Percentiles rank a stretch among this genome's conserved stretches.
Evolutionary conservation across 176 grass and related monocot species (phyloP).

Genomic region (Raddia guianensis): DNA sequence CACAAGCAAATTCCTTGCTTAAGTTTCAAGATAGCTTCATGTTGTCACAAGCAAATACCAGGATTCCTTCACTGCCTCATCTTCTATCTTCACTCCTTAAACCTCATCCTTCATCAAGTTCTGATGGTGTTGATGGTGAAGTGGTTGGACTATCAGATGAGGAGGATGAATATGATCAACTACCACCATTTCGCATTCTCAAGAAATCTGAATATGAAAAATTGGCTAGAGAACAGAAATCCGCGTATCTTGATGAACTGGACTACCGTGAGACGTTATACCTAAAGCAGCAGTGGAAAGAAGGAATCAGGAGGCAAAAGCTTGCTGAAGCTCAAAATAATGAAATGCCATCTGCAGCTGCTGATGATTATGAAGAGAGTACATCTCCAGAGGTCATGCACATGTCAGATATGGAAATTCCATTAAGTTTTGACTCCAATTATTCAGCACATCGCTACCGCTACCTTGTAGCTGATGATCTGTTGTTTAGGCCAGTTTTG

Average conservation of each 20-base stretch:
- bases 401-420: slow-evolving; percentile 79
- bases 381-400: slow-evolving; percentile 62
- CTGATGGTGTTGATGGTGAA: slow-evolving; percentile 40
- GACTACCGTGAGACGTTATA: slow-evolving; percentile 93
- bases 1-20: slow-evolving; percentile 81
- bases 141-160: slow-evolving; percentile 60
- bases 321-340: slow-evolving; percentile 48
- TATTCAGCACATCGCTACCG: slow-evolving; percentile 70
- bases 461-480: slow-evolving; percentile 64
- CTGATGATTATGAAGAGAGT: slow-evolving; percentile 60
- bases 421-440: slow-evolving; percentile 79
- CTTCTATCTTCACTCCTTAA: slow-evolving; percentile 92
- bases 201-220: slow-evolving; percentile 72
- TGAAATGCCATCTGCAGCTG: background rate
- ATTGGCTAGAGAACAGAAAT: slow-evolving; percentile 74
- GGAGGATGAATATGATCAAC: slow-evolving; percentile 89
- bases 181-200: slow-evolving; percentile 87
- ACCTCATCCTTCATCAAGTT: slow-evolving; percentile 45
- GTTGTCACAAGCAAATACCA: slow-evolving; percentile 64
- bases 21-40: slow-evolving; percentile 89
- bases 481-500: slow-evolving; percentile 77
- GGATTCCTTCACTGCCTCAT: slow-evolving; percentile 81
- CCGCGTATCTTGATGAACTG: slow-evolving; percentile 92
- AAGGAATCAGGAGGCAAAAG: slow-evolving; percentile 67
- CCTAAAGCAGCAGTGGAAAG: slow-evolving; percentile 88